Percentiles rank a stretch among this genome's conserved stretches.
Conservation (phyloP, 2,329 filamentous ascomycete genomes). For the Juglanconis juglandina region DNA sequence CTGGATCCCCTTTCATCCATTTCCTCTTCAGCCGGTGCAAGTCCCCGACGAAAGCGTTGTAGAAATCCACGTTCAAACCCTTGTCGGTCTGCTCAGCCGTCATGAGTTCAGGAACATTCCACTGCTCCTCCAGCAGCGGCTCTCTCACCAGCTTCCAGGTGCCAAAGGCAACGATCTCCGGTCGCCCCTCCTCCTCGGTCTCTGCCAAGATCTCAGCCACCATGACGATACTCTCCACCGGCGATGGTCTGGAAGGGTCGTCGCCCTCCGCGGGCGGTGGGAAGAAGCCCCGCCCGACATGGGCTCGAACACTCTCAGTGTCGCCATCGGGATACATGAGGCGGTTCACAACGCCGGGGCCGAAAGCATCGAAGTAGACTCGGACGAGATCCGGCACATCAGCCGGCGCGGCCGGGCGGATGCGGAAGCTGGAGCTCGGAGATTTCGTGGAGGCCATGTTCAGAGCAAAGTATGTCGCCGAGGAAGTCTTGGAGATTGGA, state of each 20-base stretch:
- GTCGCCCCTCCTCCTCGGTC: background rate
- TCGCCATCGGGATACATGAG: conserved; percentile 24
- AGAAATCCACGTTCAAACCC: conserved; percentile 20
- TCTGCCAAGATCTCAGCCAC: conserved; percentile 25
- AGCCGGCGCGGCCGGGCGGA: conserved; percentile 9
- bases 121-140: conserved; percentile 24
- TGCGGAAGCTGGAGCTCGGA: background rate
- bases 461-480: background rate
- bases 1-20: conserved; percentile 23
- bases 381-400: conserved; percentile 2
- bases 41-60: conserved; percentile 25
- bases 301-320: conserved; percentile 17
- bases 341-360: conserved; percentile 20
- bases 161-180: conserved; percentile 29
- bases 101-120: conserved; percentile 18
- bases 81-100: conserved; percentile 23
- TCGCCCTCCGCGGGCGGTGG: background rate
- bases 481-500: background rate
- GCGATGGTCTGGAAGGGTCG: background rate
- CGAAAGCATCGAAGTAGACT: conserved; percentile 14
- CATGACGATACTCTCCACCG: conserved; percentile 14
- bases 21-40: conserved; percentile 20
- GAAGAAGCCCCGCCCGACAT: conserved; percentile 20
- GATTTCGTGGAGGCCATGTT: background rate
- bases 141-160: conserved; percentile 25